Evolutionary conservation across 177 flowering plant genomes (phyloP), one percentile per base, ranked within the genome.

Genomic region (Vitis hybrid): DNA sequence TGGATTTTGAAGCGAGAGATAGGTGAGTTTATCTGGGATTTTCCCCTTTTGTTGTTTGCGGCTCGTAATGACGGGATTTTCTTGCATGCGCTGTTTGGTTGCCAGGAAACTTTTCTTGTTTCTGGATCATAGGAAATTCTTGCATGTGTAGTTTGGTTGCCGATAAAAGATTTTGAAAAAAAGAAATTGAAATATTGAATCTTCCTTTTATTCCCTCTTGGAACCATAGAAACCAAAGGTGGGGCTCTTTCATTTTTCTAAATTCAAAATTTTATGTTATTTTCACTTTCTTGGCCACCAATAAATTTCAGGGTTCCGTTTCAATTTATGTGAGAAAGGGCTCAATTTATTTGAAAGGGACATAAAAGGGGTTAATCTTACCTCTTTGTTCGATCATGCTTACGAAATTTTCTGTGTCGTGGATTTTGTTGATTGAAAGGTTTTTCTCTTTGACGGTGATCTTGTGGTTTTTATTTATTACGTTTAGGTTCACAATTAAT

Each of bases 1-100:
- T 81, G 76, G 88, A 83, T 13, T 62, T 73, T 66, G 88, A 81
- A 64, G 81, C 72, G 32, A 76, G 82, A 72, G 84, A 81, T 2
- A 83, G 88, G 88, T 85, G 74, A 58, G 78, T 69, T 66, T 74
- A 34, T 12, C 26, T 68, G 13, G 11, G 34, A 1, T 23, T 26
- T 23, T 67, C 49, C 1, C n/a, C 48, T 17, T 66, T 52, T 32
- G 14, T 59, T 59, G 49, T 45, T 18, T 11, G n/a, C 12, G 7
- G 2, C n/a, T 14, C 2, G 50, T 14, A 13, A 14, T 55, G 39
- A 2, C 23, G 2, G 23, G 23, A 23, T 23, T 1, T 23, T 13
- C 17, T 39, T 54, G 9, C 39, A 12, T 6, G 50, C 6, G 30
- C 60, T 69, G 13, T 52, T 62, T 62, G 58, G 18, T 62, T 61